Evolutionary conservation across 306 rosid genomes (phyloP).

Genomic region (Oxytropis ochrocephala): DNA sequence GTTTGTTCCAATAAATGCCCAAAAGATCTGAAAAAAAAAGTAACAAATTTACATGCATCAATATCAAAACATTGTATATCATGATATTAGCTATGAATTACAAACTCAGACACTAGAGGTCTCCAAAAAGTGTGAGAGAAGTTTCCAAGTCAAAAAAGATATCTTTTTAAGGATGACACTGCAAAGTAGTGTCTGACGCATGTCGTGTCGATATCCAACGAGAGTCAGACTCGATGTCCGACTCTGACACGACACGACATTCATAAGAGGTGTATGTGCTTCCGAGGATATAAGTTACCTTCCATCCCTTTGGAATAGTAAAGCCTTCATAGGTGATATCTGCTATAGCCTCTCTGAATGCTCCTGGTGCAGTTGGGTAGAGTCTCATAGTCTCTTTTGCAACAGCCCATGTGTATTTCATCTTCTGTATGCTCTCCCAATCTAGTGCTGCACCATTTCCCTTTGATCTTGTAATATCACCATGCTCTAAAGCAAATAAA

Average conservation of each 20-base stretch:
- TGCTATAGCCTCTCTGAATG: conserved; percentile 28
- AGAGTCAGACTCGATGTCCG: too few relatives aligned
- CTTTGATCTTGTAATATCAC: conserved; percentile 16
- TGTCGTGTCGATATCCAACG: too few relatives aligned
- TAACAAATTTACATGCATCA: background rate
- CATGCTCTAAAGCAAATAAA: conserved; percentile 29
- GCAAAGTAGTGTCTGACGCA: too few relatives aligned
- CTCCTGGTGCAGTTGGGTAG: conserved; percentile 33
- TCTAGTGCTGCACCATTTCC: conserved; percentile 19
- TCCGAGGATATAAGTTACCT: conserved; percentile 30
- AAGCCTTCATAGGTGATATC: conserved; percentile 29
- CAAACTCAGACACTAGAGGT: too few relatives aligned
- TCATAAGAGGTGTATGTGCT: too few relatives aligned
- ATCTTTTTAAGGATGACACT: too few relatives aligned
- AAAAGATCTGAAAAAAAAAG: conserved; percentile 22
- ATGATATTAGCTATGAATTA: too few relatives aligned
- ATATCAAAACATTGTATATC: background rate
- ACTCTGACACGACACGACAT: too few relatives aligned
- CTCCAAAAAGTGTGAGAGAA: too few relatives aligned
- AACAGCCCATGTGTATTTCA: conserved; percentile 45
- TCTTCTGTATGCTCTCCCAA: conserved; percentile 34
- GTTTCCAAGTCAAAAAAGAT: too few relatives aligned
- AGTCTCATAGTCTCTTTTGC: conserved; percentile 39
- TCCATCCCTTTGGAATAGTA: conserved; percentile 46
- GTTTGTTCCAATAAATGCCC: conserved; percentile 34